Evolutionary conservation across 371 early-diverging fungal genomes (phyloP).

Genomic region (Aphelidium insulamus): DNA sequence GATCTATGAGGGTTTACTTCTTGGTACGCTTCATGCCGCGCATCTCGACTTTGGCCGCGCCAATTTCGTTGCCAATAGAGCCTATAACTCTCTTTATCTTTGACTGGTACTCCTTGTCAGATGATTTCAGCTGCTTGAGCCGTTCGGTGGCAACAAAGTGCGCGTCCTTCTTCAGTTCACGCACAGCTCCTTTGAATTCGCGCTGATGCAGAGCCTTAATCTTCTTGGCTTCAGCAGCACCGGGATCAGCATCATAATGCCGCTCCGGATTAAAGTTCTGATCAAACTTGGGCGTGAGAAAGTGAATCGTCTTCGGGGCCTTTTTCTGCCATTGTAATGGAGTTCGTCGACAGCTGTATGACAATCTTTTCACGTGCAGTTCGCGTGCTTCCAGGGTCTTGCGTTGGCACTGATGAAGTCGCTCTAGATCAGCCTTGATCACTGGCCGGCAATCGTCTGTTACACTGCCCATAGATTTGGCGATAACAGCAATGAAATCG

Average conservation of each 20-base stretch:
- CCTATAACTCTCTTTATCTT: constrained; percentile 73
- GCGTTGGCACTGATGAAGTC: no score
- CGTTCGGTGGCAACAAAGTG: constrained; percentile 58
- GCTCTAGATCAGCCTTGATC: no score
- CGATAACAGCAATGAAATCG: no score
- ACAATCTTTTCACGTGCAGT: constrained; percentile 2
- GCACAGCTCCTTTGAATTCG: constrained; percentile 75
- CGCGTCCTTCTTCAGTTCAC: constrained; percentile 83
- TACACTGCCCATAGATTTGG: no score
- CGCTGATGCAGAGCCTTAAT: constrained; percentile 53
- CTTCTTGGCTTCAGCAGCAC: constrained; percentile 45
- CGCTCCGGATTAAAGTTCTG: no score
- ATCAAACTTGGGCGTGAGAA: constrained; percentile 76
- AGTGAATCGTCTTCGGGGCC: constrained; percentile 66
- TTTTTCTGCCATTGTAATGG: constrained; percentile 65
- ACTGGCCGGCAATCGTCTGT: no score
- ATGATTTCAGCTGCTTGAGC: constrained; percentile 36
- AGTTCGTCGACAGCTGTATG: constrained; percentile 18
- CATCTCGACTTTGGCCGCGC: constrained; percentile 4
- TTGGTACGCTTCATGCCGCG: background rate
- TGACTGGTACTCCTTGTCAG: constrained; percentile 58
- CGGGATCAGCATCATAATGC: constrained; percentile 55
- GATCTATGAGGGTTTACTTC: background rate
- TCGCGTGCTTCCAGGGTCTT: background rate
- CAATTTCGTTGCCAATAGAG: constrained; percentile 17